Evolutionary conservation across 2,329 filamentous ascomycete species (phyloP).

Genomic region (Apiospora kogelbergensis): DNA sequence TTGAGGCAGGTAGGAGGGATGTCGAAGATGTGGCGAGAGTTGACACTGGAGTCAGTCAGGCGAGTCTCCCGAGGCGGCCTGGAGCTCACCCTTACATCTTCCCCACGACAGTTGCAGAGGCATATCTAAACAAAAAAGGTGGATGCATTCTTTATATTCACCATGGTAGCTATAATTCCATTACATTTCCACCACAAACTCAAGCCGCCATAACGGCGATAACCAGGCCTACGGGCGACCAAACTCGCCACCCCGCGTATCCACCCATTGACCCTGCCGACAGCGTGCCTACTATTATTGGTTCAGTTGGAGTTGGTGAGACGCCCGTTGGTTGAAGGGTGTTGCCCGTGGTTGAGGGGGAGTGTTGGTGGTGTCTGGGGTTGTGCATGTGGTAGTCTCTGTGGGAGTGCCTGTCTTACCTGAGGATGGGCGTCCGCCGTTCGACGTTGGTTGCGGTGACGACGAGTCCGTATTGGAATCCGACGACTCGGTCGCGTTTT

Average conservation of each 20-base stretch:
- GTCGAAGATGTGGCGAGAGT: background rate
- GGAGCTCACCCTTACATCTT: background rate
- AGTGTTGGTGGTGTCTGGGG: background rate
- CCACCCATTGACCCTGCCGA: background rate
- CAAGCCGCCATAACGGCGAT: background rate
- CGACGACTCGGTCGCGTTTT: slow-evolving; percentile 15
- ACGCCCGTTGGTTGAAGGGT: background rate
- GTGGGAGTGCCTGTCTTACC: background rate
- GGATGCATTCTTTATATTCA: background rate
- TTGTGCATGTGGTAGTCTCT: background rate
- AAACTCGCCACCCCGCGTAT: background rate
- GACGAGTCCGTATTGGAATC: background rate
- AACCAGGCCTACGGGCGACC: background rate
- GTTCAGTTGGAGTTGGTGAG: background rate
- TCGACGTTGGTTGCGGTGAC: background rate
- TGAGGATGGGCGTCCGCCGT: background rate
- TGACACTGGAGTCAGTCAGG: background rate
- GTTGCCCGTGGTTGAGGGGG: background rate
- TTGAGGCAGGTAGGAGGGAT: too few relatives aligned
- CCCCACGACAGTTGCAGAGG: background rate
- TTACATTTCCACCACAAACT: background rate
- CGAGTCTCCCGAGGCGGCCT: background rate
- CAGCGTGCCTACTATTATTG: background rate
- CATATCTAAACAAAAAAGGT: background rate
- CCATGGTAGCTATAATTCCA: background rate